Evolutionary conservation across 495 filamentous ascomycete genomes (phyloP).

Genomic region (Penicillium paradoxum): DNA sequence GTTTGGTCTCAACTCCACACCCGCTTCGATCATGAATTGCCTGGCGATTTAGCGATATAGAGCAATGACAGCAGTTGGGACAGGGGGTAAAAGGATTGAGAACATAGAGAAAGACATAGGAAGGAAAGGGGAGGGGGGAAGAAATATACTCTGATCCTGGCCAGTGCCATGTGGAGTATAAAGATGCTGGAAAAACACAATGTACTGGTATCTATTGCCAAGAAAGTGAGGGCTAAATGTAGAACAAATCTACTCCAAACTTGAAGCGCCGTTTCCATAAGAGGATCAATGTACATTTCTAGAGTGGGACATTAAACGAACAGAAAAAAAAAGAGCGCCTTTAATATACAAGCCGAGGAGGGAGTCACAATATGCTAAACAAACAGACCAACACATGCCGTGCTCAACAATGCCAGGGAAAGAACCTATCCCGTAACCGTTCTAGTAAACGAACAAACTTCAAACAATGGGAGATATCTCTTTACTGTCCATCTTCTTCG

Average conservation of each 20-base stretch:
- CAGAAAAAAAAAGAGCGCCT: conserved; percentile 17
- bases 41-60: background rate
- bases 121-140: too few species aligned
- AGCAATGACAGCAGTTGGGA: background rate
- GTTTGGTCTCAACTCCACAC: background rate
- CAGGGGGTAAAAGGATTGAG: background rate
- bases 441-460: conserved; percentile 15
- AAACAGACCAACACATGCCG: conserved; percentile 12
- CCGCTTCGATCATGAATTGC: background rate
- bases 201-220: conserved; percentile 9
- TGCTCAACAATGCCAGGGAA: conserved; percentile 13
- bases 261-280: conserved; percentile 1
- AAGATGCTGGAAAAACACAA: conserved; percentile 1
- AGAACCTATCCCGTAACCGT: conserved; percentile 15
- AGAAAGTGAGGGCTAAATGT: background rate
- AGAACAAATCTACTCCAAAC: conserved; percentile 1
- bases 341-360: conserved; percentile 29
- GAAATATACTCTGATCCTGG: conserved; percentile 2
- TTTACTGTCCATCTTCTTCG: conserved; percentile 29
- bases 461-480: background rate
- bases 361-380: conserved; percentile 23
- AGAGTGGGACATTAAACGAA: background rate
- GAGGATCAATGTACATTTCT: conserved; percentile 16
- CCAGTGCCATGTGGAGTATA: background rate
- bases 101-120: conserved; percentile 2